These are phyloP conservation scores for Phytophthora ohioensis DNA, from an alignment of 352 stramenopile species.

Conservation along the genomic window DNA sequence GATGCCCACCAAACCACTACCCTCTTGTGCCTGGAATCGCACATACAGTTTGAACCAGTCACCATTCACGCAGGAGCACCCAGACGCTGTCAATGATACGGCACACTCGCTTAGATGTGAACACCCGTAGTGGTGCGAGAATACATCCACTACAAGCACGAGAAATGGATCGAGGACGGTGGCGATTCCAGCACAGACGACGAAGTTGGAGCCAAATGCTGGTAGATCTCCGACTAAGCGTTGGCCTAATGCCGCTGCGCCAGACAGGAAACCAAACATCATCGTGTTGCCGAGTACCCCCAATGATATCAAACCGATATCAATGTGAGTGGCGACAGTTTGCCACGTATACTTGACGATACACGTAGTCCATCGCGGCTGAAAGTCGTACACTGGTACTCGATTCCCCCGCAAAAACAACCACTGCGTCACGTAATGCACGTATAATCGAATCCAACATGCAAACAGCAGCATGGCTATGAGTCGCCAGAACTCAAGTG, in stretches of 20 bases:
- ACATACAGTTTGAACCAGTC: conserved; percentile 92
- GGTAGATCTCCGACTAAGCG: conserved; percentile 71
- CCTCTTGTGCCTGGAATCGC: conserved; percentile 76
- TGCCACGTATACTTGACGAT: conserved; percentile 89
- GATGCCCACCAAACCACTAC: conserved; percentile 81
- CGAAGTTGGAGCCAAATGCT: conserved; percentile 76
- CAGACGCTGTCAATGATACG: conserved; percentile 47
- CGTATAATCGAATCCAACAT: conserved; percentile 90
- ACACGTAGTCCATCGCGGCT: conserved; percentile 67
- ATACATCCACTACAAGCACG: conserved; percentile 81
- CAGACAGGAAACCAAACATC: conserved; percentile 61
- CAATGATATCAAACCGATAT: conserved; percentile 77
- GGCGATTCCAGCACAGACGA: conserved; percentile 79
- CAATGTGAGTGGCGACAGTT: conserved; percentile 62
- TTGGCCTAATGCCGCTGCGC: conserved; percentile 50
- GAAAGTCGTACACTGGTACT: conserved; percentile 86
- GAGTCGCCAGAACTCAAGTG: conserved; percentile 85
- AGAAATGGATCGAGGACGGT: conserved; percentile 85
- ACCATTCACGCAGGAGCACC: conserved; percentile 75
- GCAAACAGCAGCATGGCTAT: conserved; percentile 64
- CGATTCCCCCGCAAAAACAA: conserved; percentile 71
- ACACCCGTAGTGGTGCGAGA: conserved; percentile 84
- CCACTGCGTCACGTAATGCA: conserved; percentile 92
- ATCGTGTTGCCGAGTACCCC: conserved; percentile 63
- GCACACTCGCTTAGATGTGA: conserved; percentile 48